These are phyloP conservation scores for Calycina herbarum DNA, from an alignment of 2,329 filamentous ascomycete species.

Conservation along the genomic window DNA sequence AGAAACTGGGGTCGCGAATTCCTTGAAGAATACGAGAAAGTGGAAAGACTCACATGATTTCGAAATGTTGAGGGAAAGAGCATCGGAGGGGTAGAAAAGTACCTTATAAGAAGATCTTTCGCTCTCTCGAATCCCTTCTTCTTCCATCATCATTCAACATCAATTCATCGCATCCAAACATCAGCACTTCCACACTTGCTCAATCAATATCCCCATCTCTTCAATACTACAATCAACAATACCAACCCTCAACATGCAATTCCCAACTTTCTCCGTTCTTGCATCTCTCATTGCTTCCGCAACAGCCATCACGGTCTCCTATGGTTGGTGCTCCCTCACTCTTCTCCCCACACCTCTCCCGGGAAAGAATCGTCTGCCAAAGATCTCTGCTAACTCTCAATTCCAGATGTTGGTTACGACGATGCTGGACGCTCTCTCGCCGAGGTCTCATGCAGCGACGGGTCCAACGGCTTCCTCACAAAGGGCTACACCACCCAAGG, in stretches of 20 bases:
- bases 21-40: slow-evolving; percentile 4
- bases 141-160: slow-evolving; percentile 6
- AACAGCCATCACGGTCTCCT: slow-evolving; percentile 57
- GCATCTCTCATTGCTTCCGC: slow-evolving; percentile 43
- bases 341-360: no score
- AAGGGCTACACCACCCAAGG: slow-evolving; percentile 53
- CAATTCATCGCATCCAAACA: background rate
- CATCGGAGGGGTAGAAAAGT: background rate
- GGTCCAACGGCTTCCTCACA: slow-evolving; percentile 64
- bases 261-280: slow-evolving; percentile 43
- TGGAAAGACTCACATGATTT: background rate
- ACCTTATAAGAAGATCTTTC: slow-evolving; percentile 1
- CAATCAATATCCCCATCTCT: slow-evolving; percentile 5
- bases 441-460: slow-evolving; percentile 66
- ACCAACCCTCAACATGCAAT: slow-evolving; percentile 43
- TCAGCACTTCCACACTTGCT: slow-evolving; percentile 3
- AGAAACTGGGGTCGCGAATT: background rate
- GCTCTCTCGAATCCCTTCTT: background rate
- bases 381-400: background rate
- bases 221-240: background rate
- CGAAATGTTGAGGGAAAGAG: background rate
- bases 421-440: slow-evolving; percentile 54
- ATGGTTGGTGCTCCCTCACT: slow-evolving; percentile 41
- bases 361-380: background rate
- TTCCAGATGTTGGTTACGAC: slow-evolving; percentile 63